These are phyloP conservation scores for Fusarium piperis DNA, from an alignment of 2,329 filamentous ascomycete genomes.

Conservation along the genomic window DNA sequence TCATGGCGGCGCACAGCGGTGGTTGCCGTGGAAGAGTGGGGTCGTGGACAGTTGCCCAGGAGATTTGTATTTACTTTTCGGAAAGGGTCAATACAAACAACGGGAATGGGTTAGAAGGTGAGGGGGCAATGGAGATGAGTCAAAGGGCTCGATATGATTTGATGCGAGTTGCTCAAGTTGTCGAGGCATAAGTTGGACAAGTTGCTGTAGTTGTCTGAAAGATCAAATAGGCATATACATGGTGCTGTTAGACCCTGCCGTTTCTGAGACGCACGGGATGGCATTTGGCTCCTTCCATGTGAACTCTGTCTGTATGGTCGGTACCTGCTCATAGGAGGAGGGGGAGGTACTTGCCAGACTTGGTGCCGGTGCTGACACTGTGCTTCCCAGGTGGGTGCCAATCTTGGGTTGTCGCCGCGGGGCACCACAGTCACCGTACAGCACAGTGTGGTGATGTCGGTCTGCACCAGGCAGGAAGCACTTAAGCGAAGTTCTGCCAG, in stretches of 20 bases:
- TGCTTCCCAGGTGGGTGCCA: conserved; percentile 23
- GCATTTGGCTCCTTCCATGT: conserved; percentile 28
- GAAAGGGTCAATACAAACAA: conserved; percentile 39
- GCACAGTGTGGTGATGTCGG: conserved; percentile 19
- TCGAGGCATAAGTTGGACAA: conserved; percentile 5
- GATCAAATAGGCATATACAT: neutral
- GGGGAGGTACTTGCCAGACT: conserved; percentile 13
- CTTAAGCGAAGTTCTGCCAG: conserved; percentile 31
- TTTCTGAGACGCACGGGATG: conserved; percentile 2
- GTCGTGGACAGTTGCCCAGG: conserved; percentile 21
- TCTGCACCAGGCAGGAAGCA: neutral
- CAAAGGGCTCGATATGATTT: conserved; percentile 19
- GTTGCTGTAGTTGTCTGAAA: neutral
- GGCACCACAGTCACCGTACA: conserved; percentile 27
- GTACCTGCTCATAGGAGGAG: conserved; percentile 5
- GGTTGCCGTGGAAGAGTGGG: conserved; percentile 44
- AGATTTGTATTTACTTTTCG: conserved; percentile 36
- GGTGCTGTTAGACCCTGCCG: conserved; percentile 13
- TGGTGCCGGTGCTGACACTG: conserved; percentile 7
- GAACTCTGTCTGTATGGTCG: conserved; percentile 10
- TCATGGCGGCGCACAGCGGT: conserved; percentile 22
- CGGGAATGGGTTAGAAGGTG: conserved; percentile 20
- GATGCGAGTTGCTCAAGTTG: conserved; percentile 4
- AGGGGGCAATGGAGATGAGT: conserved; percentile 16
- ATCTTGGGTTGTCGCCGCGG: conserved; percentile 20